Evolutionary conservation across 768 basidiomycete species (phyloP).

Genomic region (Mycena galericulata): DNA sequence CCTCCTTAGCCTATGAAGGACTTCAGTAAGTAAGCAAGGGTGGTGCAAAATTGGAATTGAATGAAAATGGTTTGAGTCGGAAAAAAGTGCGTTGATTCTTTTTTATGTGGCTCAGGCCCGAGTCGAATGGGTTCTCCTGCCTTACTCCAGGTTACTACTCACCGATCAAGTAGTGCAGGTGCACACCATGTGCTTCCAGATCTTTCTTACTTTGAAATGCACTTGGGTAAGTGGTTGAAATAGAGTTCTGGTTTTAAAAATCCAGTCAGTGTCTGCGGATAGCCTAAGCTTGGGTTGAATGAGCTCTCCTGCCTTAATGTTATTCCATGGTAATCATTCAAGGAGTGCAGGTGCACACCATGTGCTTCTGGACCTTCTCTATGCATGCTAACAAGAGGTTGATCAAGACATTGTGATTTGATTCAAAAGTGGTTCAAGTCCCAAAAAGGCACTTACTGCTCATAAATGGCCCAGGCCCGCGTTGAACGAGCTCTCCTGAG

Average conservation of each 20-base stretch:
- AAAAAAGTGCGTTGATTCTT: too few relatives aligned
- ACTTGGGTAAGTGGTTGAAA: not conserved
- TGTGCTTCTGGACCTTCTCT: not conserved
- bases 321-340: too few relatives aligned
- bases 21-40: not conserved
- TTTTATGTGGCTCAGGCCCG: too few relatives aligned
- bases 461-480: too few relatives aligned
- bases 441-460: too few relatives aligned
- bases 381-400: not conserved
- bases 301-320: not conserved
- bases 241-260: not conserved
- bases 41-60: too few relatives aligned
- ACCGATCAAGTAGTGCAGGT: not conserved
- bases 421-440: too few relatives aligned
- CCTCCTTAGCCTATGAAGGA: not conserved
- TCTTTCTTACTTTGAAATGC: not conserved
- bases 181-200: not conserved
- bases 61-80: not conserved
- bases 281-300: not conserved
- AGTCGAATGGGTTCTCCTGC: too few relatives aligned
- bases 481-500: too few relatives aligned
- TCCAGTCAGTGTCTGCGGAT: not conserved
- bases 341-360: too few relatives aligned
- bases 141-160: too few relatives aligned
- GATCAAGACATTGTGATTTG: too few relatives aligned